Evolutionary conservation across 2,329 filamentous ascomycete species (phyloP).

Genomic region (Cryphonectria radicalis): DNA sequence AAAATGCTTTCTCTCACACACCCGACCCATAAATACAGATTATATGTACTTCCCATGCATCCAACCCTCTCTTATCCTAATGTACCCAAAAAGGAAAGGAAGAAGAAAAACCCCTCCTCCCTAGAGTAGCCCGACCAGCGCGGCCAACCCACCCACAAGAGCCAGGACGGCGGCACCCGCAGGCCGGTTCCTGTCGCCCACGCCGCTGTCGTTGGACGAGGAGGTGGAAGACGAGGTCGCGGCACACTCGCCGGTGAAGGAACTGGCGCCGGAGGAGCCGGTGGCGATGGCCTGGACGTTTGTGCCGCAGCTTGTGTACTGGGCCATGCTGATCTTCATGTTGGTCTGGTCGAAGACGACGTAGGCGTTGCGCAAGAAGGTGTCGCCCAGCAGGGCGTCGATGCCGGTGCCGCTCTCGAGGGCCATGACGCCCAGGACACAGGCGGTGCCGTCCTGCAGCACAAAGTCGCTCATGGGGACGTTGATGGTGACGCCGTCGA

Average conservation of each 20-base stretch:
- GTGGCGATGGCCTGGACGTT: slow-evolving; percentile 37
- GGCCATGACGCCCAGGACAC: slow-evolving; percentile 33
- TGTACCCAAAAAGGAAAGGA: not conserved
- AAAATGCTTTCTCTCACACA: not conserved
- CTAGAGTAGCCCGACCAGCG: slow-evolving; percentile 23
- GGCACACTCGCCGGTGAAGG: slow-evolving; percentile 33
- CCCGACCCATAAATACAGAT: not conserved
- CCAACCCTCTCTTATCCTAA: not conserved
- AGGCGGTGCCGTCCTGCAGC: slow-evolving; percentile 29
- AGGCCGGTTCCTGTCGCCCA: slow-evolving; percentile 10
- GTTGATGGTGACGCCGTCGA: slow-evolving; percentile 43
- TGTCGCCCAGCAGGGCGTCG: slow-evolving; percentile 38
- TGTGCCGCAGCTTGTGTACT: slow-evolving; percentile 39
- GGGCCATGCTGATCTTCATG: slow-evolving; percentile 38
- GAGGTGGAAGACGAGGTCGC: not conserved
- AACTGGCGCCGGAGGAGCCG: slow-evolving; percentile 20
- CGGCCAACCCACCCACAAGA: slow-evolving; percentile 20
- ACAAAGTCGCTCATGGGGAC: slow-evolving; percentile 47
- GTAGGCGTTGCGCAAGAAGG: slow-evolving; percentile 40
- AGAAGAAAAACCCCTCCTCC: too few relatives aligned
- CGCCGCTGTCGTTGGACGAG: slow-evolving; percentile 6
- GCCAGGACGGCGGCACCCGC: slow-evolving; percentile 20
- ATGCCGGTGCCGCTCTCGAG: slow-evolving; percentile 31
- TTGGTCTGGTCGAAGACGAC: slow-evolving; percentile 41
- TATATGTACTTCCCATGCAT: not conserved